Base-by-base conservation (phyloP, 176 grass and related monocot species). In the Elymus sibiricus region DNA sequence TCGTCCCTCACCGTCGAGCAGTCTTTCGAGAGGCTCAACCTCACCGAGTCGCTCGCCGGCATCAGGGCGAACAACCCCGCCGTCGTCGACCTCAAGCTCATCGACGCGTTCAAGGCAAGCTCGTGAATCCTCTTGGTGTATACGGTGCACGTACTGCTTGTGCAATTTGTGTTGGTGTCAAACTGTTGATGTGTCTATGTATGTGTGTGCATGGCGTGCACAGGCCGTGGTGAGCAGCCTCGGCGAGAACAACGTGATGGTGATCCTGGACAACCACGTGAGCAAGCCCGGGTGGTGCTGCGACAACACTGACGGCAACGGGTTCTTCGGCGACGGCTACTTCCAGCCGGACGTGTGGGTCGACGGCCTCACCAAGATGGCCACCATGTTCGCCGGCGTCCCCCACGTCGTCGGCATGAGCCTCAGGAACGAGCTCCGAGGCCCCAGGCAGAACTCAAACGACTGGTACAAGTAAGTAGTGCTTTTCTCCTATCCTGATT, bases 221-320 rank as follows among this genome's bases (percentile, higher is more conserved):
- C 85, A 98, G 95, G 70, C 81, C 19, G 91, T 98, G 84, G 91
- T 98, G 74, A 67, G 71, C 22, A 95, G 81, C 80, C 80, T 98
- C 2, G 93, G 87, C 31, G 84, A 95, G 24, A 90, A 83, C 73
- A 81, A 87, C 53, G 32, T 98, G 15, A 98, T 98, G 93, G 93
- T 95, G 85, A 94, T 98, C 12, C 85, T 95, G 81, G 95, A 98
- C 82, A 98, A 98, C 81, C 95, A 98, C 90, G 21, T 98, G 87
- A 98, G 89, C 86, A 94, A 87, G 82, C 93, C 95, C 0, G 91
- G 78, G 64, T 98, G 95, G 95, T 98, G 95, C 84, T 98, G 95
- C 82, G 66, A 46, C 51, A 70, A 70, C 46, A 46, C 28, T 26
- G 95, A 98, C 70, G 95, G 93, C 38, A 98, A 94, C 60, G 91